These are phyloP conservation scores for Iberis pinnata DNA, from an alignment of 345 rosid species.

Conservation along the genomic window DNA sequence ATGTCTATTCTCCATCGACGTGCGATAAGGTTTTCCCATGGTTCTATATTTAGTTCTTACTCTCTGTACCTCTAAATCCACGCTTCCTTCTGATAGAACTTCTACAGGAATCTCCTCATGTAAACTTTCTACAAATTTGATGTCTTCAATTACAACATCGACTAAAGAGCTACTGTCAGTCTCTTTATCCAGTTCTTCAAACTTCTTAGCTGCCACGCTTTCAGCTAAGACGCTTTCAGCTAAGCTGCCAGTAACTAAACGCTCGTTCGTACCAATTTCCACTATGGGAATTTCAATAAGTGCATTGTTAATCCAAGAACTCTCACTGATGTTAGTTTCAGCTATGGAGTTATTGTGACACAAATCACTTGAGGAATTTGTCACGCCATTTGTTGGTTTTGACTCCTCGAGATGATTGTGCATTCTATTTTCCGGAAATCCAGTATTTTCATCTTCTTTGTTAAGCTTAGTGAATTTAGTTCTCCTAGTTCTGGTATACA, in stretches of 20 bases:
- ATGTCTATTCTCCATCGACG: constrained; percentile 20
- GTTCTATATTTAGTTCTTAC: constrained; percentile 2
- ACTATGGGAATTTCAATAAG: neutral
- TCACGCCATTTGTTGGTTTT: constrained; percentile 4
- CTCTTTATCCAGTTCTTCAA: constrained; percentile 7
- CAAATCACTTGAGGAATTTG: constrained; percentile 15
- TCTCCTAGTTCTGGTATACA: constrained; percentile 60
- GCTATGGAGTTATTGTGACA: neutral
- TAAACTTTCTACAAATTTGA: constrained; percentile 30
- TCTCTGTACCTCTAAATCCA: constrained; percentile 15
- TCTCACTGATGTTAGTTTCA: constrained; percentile 15
- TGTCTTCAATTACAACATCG: constrained; percentile 33
- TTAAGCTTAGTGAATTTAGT: constrained; percentile 22
- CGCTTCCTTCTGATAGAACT: constrained; percentile 24
- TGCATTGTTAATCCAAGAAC: constrained; percentile 12
- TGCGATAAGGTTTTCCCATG: constrained; percentile 9
- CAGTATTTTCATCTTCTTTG: constrained; percentile 22
- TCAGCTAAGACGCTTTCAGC: too few species aligned
- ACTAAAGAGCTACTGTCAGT: constrained; percentile 26
- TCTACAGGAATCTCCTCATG: constrained; percentile 29
- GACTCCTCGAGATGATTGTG: too few species aligned
- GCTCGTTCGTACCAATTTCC: constrained; percentile 12
- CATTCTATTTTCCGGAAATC: constrained; percentile 17
- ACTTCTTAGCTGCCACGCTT: constrained; percentile 15
- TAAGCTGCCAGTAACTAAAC: constrained; percentile 7